Evolutionary conservation across 495 filamentous ascomycete genomes (phyloP).

Genomic region (Xylaria sp.): DNA sequence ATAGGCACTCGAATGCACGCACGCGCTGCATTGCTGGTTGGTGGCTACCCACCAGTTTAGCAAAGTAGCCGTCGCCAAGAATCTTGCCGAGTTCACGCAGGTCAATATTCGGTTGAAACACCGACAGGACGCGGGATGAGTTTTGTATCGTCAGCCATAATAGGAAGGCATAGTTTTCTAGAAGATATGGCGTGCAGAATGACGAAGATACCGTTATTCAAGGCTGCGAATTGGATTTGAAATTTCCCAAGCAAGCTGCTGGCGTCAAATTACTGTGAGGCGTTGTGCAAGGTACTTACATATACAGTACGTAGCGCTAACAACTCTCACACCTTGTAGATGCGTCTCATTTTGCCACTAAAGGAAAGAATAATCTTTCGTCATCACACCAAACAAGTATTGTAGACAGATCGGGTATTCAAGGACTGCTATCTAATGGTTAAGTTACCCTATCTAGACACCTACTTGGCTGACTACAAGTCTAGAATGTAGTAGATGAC

Average conservation of each 20-base stretch:
- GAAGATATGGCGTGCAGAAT: slow-evolving; percentile 23
- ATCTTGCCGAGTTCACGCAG: not conserved
- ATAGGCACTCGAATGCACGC: not conserved
- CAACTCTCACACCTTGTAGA: not conserved
- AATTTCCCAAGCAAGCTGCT: slow-evolving; percentile 1
- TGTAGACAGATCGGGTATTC: not conserved
- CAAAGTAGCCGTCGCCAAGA: slow-evolving; percentile 18
- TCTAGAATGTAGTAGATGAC: not conserved
- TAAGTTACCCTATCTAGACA: not conserved
- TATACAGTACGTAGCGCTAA: not conserved
- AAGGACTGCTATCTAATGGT: not conserved
- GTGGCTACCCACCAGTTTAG: slow-evolving; percentile 6
- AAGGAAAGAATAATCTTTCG: not conserved
- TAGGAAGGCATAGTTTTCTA: slow-evolving; percentile 17
- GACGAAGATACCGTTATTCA: slow-evolving; percentile 13
- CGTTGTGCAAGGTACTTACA: not conserved
- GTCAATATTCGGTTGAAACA: not conserved
- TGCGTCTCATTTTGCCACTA: not conserved
- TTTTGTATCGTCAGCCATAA: slow-evolving; percentile 9
- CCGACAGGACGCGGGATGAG: slow-evolving; percentile 14
- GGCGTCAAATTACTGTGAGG: not conserved
- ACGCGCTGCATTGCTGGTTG: slow-evolving; percentile 3
- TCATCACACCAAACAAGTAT: not conserved
- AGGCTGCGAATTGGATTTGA: slow-evolving; percentile 2
- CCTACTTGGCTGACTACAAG: not conserved